These are phyloP conservation scores for Basipetospora chlamydospora DNA, from an alignment of 2,329 filamentous ascomycete species.

Conservation along the genomic window DNA sequence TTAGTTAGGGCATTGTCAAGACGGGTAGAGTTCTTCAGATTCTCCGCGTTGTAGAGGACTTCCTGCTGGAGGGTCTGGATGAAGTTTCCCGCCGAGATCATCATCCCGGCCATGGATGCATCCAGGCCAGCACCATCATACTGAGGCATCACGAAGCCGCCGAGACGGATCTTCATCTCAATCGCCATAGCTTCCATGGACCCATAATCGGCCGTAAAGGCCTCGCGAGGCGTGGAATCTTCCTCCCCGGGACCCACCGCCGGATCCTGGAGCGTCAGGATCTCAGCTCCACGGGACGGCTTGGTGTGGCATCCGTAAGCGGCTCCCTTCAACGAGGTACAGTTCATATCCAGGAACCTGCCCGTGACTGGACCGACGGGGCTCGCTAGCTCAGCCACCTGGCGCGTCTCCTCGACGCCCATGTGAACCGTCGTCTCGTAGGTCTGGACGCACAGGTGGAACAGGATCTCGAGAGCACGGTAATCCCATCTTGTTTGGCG, in stretches of 20 bases:
- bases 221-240: not conserved
- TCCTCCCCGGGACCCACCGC: not conserved
- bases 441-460: slow-evolving; percentile 3
- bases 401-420: not conserved
- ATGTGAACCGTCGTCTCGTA: not conserved
- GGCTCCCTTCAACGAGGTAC: not conserved
- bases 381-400: not conserved
- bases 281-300: not conserved
- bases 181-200: not conserved
- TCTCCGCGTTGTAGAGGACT: not conserved
- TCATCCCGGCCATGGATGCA: too few species aligned
- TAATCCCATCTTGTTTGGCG: too few species aligned
- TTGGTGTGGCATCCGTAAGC: not conserved
- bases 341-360: not conserved
- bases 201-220: not conserved
- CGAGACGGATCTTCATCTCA: not conserved
- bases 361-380: not conserved
- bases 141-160: not conserved
- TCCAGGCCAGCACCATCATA: too few species aligned
- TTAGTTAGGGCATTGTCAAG: not conserved
- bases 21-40: not conserved
- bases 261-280: not conserved
- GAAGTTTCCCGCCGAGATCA: not conserved
- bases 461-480: not conserved
- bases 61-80: not conserved